phyloP scores from a whole-genome alignment of 768 basidiomycete species.

The Hericium coralloides region DNA sequence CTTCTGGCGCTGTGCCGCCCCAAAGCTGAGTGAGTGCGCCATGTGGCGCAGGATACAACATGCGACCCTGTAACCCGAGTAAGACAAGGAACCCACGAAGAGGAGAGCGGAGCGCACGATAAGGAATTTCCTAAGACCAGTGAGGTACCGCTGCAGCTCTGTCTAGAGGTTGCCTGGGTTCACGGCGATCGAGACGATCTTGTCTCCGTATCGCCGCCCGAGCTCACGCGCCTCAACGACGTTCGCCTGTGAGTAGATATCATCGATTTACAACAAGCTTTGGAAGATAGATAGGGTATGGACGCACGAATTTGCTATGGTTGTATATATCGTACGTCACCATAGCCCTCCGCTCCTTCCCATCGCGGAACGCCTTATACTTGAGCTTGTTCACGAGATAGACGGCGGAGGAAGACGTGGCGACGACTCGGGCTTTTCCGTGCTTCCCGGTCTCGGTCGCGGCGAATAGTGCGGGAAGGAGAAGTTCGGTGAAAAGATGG shows the following conservation, averaged over 20 bases:
- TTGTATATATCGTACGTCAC: constrained; percentile 1
- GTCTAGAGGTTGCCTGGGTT: constrained; percentile 15
- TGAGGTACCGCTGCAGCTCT: background rate
- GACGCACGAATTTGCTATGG: constrained; percentile 8
- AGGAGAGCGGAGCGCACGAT: background rate
- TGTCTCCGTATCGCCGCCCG: constrained; percentile 16
- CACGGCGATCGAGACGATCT: constrained; percentile 17
- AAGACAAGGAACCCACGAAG: background rate
- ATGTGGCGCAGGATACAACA: background rate
- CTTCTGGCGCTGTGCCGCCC: background rate
- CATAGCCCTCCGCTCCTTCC: background rate
- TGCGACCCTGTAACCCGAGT: background rate
- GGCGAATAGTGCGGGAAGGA: constrained; percentile 18
- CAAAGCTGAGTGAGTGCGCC: background rate
- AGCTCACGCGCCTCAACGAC: constrained; percentile 20
- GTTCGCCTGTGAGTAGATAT: constrained; percentile 8
- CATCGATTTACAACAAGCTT: background rate
- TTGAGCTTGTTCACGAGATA: constrained; percentile 1
- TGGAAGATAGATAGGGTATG: background rate
- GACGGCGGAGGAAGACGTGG: constrained; percentile 5
- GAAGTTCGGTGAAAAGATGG: constrained; percentile 14
- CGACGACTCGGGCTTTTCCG: constrained; percentile 19
- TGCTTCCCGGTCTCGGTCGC: constrained; percentile 4
- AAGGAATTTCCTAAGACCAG: background rate
- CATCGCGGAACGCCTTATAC: constrained; percentile 1